phyloP scores from a whole-genome alignment of 192 early-diverging fungal species.

The Glomus cerebriforme region DNA sequence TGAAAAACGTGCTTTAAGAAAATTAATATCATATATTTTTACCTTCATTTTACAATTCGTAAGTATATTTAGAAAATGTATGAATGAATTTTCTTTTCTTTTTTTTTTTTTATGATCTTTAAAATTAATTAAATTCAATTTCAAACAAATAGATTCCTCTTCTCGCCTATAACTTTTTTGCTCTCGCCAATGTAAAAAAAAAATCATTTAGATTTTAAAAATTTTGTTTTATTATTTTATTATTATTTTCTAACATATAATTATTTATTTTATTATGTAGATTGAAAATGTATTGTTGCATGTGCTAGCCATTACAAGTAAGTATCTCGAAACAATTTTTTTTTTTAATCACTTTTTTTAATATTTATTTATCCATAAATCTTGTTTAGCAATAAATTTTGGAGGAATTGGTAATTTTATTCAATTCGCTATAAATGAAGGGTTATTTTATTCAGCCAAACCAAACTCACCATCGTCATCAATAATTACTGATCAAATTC shows the following conservation, averaged over 20 bases:
- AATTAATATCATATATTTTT: conserved; percentile 16
- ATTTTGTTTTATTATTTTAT: neutral
- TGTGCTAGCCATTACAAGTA: neutral
- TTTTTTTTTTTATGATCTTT: neutral
- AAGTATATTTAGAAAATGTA: no score
- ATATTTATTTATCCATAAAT: neutral
- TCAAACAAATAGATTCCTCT: neutral
- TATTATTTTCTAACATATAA: no score
- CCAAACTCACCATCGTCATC: neutral
- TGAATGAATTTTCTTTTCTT: neutral
- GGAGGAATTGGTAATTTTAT: conserved; percentile 14
- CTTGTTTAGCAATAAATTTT: conserved; percentile 2
- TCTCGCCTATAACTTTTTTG: neutral
- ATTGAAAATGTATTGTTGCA: neutral
- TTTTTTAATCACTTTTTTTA: no score
- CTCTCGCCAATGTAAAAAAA: conserved; percentile 5
- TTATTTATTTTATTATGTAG: neutral
- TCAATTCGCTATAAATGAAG: neutral
- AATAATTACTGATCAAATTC: neutral
- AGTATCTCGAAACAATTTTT: neutral
- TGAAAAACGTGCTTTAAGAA: conserved; percentile 11
- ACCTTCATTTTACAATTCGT: conserved; percentile 1
- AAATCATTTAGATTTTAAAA: no score
- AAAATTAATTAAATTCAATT: neutral
- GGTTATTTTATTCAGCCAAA: neutral